Percentiles rank a stretch among this genome's conserved stretches.
These are phyloP conservation scores for Paspalum vaginatum DNA, from an alignment of 176 grass and related monocot species.

Conservation along the genomic window DNA sequence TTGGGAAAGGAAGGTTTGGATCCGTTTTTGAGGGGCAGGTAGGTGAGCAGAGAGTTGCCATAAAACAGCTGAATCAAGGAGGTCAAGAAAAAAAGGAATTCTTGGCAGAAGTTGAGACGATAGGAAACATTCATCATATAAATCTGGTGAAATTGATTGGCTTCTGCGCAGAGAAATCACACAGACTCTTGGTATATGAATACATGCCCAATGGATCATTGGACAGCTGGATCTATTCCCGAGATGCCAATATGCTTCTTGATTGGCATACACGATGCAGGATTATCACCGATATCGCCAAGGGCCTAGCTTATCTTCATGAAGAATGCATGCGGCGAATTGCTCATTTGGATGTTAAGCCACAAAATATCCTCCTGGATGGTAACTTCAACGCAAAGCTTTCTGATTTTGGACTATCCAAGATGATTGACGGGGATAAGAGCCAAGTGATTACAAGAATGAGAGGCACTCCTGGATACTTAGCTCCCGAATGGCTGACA, in stretches of 20 bases:
- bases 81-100: conserved; percentile 59
- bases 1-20: conserved; percentile 62
- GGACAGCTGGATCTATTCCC: conserved; percentile 65
- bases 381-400: conserved; percentile 61
- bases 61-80: conserved; percentile 49
- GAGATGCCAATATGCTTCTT: conserved; percentile 18
- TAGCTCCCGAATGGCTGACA: conserved; percentile 74
- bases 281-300: conserved; percentile 52
- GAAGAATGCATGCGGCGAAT: conserved; percentile 61
- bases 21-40: conserved; percentile 43
- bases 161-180: conserved; percentile 50
- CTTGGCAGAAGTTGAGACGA: conserved; percentile 58
- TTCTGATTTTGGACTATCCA: conserved; percentile 73
- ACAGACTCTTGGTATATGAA: conserved; percentile 63
- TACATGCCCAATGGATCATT: conserved; percentile 65
- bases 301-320: conserved; percentile 70
- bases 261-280: conserved; percentile 46
- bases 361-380: conserved; percentile 72
- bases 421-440: conserved; percentile 62
- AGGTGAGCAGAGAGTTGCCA: conserved; percentile 41
- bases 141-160: conserved; percentile 65
- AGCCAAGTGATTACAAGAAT: conserved; percentile 51
- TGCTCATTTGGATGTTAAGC: conserved; percentile 77
- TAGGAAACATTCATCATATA: conserved; percentile 61
- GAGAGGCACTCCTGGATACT: conserved; percentile 56